These are phyloP conservation scores for Aurifilum marmelostoma DNA, from an alignment of 2,329 filamentous ascomycete species.

Conservation along the genomic window DNA sequence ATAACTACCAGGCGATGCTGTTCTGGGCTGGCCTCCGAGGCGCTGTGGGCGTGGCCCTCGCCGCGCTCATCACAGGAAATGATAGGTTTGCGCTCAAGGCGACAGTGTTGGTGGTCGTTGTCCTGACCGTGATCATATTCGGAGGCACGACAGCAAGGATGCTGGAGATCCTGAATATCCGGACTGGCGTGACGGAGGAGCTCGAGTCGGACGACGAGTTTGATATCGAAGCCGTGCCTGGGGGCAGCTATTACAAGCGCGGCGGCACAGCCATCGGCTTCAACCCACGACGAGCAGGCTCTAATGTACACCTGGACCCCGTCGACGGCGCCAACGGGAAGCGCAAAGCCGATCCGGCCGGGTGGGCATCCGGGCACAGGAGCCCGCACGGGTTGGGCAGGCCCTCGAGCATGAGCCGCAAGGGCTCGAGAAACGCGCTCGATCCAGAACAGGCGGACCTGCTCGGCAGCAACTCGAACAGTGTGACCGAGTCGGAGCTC, in stretches of 20 bases:
- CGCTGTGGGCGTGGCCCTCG: constrained; percentile 92
- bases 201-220: constrained; percentile 98
- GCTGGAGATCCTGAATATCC: constrained; percentile 96
- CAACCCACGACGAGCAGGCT: constrained; percentile 68
- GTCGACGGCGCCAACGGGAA: constrained; percentile 44
- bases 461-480: constrained; percentile 48
- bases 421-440: constrained; percentile 50
- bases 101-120: constrained; percentile 95
- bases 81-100: constrained; percentile 84
- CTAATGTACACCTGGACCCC: constrained; percentile 58
- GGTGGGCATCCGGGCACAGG: constrained; percentile 58
- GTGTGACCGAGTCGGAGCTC: constrained; percentile 60
- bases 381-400: constrained; percentile 51
- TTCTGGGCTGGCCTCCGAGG: constrained; percentile 97
- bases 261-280: constrained; percentile 73
- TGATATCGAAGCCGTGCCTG: constrained; percentile 80
- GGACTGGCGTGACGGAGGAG: constrained; percentile 94
- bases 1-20: constrained; percentile 98
- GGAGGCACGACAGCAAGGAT: constrained; percentile 96
- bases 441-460: constrained; percentile 62
- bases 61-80: constrained; percentile 81
- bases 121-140: constrained; percentile 98
- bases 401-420: constrained; percentile 56
- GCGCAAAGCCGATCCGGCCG: constrained; percentile 35
- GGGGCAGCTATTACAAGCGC: constrained; percentile 79